These are phyloP conservation scores for Pelomyxa schiedti DNA, from an alignment of 78 protist genomes.

Conservation along the genomic window DNA sequence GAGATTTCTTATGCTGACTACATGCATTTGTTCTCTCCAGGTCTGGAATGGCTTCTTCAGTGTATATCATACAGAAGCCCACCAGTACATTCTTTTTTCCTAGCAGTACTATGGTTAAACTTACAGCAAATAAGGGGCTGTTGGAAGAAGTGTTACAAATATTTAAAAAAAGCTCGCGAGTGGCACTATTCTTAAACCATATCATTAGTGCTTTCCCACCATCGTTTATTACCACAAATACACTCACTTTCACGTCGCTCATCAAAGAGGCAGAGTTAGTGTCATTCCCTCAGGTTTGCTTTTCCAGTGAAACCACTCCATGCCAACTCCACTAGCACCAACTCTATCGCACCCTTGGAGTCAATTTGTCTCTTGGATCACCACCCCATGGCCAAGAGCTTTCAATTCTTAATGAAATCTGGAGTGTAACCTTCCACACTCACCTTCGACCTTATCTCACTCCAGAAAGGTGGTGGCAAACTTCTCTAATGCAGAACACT, in stretches of 20 bases:
- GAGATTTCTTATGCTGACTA: slow-evolving; percentile 12
- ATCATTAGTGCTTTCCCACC: slow-evolving; percentile 47
- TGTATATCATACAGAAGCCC: slow-evolving; percentile 52
- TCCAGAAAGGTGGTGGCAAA: slow-evolving; percentile 33
- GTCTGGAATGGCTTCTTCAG: slow-evolving; percentile 62
- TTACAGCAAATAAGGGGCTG: slow-evolving; percentile 17
- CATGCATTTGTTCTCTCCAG: slow-evolving; percentile 48
- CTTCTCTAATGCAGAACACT: slow-evolving; percentile 41
- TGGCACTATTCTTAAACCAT: slow-evolving; percentile 34
- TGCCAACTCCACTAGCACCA: too few species aligned
- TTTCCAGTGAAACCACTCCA: neutral
- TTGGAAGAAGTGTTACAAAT: slow-evolving; percentile 20
- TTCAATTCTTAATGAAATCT: slow-evolving; percentile 49
- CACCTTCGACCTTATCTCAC: too few species aligned
- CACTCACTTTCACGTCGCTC: slow-evolving; percentile 18
- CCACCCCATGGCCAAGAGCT: slow-evolving; percentile 40
- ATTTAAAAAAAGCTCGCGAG: slow-evolving; percentile 17
- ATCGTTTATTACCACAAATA: slow-evolving; percentile 25
- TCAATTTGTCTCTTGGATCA: slow-evolving; percentile 20
- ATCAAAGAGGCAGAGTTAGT: slow-evolving; percentile 43
- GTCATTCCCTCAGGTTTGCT: slow-evolving; percentile 38
- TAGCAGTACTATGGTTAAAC: too few species aligned
- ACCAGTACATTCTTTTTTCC: too few species aligned
- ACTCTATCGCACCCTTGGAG: slow-evolving; percentile 61
- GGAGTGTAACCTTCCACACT: too few species aligned